Evolutionary conservation across 306 rosid genomes (phyloP), one percentile per base, ranked within the genome.

Genomic region (Quercus alba): DNA sequence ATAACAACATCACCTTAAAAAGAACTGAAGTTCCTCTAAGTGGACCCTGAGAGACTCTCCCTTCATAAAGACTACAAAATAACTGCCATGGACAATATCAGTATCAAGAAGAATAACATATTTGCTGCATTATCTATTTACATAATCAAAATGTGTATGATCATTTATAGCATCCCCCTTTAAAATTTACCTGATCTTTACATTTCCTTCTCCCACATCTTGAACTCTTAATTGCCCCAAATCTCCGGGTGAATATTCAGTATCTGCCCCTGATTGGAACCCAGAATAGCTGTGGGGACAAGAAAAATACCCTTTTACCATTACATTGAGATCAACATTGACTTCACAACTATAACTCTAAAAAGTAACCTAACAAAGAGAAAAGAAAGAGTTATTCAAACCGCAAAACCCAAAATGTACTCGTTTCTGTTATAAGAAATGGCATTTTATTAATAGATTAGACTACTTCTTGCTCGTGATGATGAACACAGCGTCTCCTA

Each of bases 201-300:
- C 95, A 76, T 90, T 86, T 77, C 99, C 97, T 90, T 94, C 97
- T 76, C 93, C 95, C 38, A 93, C 97, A 79, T 93, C 97, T 82
- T 94, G 99, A 78, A 78, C 82, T 76, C 85, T 90, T 80, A 94
- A 63, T 35, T 73, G 89, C 72, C 89, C 92, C 74, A 88, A 62
- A 82, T 90, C 92, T 38, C 74, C 85, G 17, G 86, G 56, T 18
- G 93, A 78, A 84, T 80, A 85, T 44, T 86, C 94, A 76, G 56
- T 5, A 80, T 44, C 88, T 61, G 73, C 33, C 21, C 85, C 88
- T 0, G 86, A 76, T 64, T 84, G 82, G 67, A 84, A 83, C 33
- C 89, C 85, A 17, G 97, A 86, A 83, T 88, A 91, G 87, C 97
- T 91, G 82, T 1, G 9, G 33, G 1, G 4, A 18, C 6, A 18